phyloP scores from a whole-genome alignment of 768 basidiomycete genomes.

The Boletus coccyginus region DNA sequence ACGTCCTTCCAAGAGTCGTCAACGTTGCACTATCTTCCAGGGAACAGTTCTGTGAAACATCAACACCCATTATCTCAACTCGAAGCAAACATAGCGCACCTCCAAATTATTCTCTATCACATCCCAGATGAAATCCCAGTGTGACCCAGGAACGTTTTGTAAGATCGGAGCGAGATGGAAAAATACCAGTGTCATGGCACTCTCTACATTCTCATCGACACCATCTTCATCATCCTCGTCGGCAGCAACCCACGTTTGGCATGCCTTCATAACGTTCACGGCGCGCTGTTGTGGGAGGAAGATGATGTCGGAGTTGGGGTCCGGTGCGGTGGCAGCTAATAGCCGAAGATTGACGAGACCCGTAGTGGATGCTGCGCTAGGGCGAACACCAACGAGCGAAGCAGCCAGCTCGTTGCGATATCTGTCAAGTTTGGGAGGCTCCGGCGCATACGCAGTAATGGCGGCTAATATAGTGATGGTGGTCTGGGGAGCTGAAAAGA shows the following conservation, averaged over 20 bases:
- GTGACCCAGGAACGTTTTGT: constrained; percentile 79
- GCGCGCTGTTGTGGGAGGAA: constrained; percentile 86
- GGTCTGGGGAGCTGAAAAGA: constrained; percentile 59
- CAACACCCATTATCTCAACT: background rate
- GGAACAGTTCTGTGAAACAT: constrained; percentile 50
- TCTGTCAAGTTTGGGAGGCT: constrained; percentile 69
- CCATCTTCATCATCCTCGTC: constrained; percentile 56
- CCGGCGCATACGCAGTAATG: constrained; percentile 59
- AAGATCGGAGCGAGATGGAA: constrained; percentile 79
- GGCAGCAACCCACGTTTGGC: constrained; percentile 75
- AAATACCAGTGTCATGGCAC: constrained; percentile 72
- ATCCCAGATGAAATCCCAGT: constrained; percentile 94
- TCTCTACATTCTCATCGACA: constrained; percentile 76
- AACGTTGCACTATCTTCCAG: constrained; percentile 57
- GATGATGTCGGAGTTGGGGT: constrained; percentile 71
- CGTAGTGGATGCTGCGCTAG: constrained; percentile 59
- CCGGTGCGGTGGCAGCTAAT: constrained; percentile 71
- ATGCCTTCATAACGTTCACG: constrained; percentile 81
- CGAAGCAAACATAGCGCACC: constrained; percentile 40
- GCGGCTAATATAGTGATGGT: constrained; percentile 64
- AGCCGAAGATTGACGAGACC: constrained; percentile 70
- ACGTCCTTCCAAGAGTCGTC: constrained; percentile 63
- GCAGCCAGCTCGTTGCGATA: constrained; percentile 91
- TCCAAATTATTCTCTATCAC: constrained; percentile 86
- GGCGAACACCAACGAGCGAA: constrained; percentile 63